Evolutionary conservation across 2,329 filamentous ascomycete genomes (phyloP), one percentile per base, ranked within the genome.

Genomic region (Phyllachora maydis): DNA sequence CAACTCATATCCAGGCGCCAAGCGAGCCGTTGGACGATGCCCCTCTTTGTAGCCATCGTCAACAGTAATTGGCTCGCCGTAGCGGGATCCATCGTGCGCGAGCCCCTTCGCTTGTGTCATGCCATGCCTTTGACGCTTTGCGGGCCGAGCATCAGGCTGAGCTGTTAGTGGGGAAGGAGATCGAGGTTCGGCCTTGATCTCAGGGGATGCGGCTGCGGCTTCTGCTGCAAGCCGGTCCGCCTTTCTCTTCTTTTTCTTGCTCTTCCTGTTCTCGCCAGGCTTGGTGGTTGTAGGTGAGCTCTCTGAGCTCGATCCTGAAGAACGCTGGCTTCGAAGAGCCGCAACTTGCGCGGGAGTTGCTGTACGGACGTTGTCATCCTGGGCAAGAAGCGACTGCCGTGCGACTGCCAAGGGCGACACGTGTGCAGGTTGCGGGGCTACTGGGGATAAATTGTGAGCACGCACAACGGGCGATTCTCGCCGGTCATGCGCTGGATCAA

Each of bases 391-490:
- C 14, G 42, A 38, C 11, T 41, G 42, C 16, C 47, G 46, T 24
- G 52, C 45, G 40, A 51, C 46, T 35, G 61, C 51, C 48, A 72
- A 40, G 32, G 60, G 52, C 42, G 74, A 58, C 32, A 66, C 67
- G 39, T 77, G 72, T 23, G 70, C 68, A 25, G 78, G 75, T 38
- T 78, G 76, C 14, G 78, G 76, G 24, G 77, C 77, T 39, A 73
- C 50, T 19, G 73, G 74, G 17, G 69, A 71, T 23, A 70, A 64
- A 36, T 83, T 71, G 41, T 82, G 73, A 35, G 69, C 71, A 39
- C 69, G 67, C 35, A 83, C 57, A 28, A 83, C 52, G 24, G 69
- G 67, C 30, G 73, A 60, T 24, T 63, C 49, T 33, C 43, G 53
- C 35, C 40, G 45, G 31, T 36, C 52, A 39, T 40, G 45, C 39